Evolutionary conservation across 176 grass and related monocot genomes (phyloP).

Genomic region (Canna indica): DNA sequence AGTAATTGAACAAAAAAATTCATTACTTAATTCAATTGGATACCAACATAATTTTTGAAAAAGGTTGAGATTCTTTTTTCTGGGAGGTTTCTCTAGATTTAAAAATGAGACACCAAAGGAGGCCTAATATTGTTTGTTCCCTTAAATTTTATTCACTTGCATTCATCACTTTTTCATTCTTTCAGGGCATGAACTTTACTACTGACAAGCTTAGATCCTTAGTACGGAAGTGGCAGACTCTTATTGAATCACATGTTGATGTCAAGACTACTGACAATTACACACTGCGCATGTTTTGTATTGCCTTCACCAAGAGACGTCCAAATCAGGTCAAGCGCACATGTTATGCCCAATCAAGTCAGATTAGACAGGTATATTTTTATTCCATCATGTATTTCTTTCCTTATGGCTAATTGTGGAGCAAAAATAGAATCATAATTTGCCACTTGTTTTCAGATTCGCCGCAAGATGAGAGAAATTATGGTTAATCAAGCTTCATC

Average conservation of each 20-base stretch:
- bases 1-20: too few species aligned
- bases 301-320: conserved; percentile 65
- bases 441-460: conserved; percentile 34
- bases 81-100: too few species aligned
- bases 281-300: conserved; percentile 59
- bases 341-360: conserved; percentile 70
- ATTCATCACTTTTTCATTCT: neutral
- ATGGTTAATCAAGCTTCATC: conserved; percentile 56
- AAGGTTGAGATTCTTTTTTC: too few species aligned
- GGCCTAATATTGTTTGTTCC: too few species aligned
- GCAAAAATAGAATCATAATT: neutral
- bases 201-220: conserved; percentile 74
- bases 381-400: conserved; percentile 8
- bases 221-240: conserved; percentile 84
- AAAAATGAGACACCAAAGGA: too few species aligned
- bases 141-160: neutral
- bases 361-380: conserved; percentile 55
- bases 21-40: too few species aligned
- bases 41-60: too few species aligned
- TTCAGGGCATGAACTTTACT: conserved; percentile 49
- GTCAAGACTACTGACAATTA: conserved; percentile 80
- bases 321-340: conserved; percentile 74
- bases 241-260: conserved; percentile 85
- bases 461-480: conserved; percentile 68
- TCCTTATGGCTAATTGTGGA: conserved; percentile 3